Conservation (phyloP, 2,329 filamentous ascomycete species). For the Aspergillus felis region DNA sequence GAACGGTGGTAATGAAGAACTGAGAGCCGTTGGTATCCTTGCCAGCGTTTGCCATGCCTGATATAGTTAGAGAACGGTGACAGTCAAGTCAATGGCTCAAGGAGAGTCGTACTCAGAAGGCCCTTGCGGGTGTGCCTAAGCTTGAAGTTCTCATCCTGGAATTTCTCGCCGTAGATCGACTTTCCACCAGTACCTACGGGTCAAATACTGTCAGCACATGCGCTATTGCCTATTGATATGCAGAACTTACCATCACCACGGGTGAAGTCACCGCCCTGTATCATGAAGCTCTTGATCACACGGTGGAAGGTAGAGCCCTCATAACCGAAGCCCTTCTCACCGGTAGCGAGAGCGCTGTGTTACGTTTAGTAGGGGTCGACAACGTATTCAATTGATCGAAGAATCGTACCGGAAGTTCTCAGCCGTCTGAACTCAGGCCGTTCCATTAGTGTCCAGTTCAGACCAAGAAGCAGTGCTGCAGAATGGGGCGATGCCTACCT, state of each 20-base stretch:
- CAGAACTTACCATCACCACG: constrained; percentile 50
- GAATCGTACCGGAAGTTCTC: constrained; percentile 58
- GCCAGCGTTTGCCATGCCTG: constrained; percentile 63
- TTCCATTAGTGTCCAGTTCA: constrained; percentile 9
- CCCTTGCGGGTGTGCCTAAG: constrained; percentile 64
- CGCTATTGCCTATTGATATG: background rate
- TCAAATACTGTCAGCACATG: constrained; percentile 8
- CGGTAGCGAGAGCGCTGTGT: constrained; percentile 55
- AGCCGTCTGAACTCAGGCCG: constrained; percentile 47
- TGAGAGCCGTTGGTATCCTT: constrained; percentile 64
- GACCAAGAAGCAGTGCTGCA: background rate
- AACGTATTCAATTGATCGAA: background rate
- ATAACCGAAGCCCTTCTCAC: constrained; percentile 65
- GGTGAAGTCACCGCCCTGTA: constrained; percentile 67
- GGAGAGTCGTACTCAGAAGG: constrained; percentile 50
- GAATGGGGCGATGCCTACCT: constrained; percentile 41
- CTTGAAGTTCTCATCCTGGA: constrained; percentile 69
- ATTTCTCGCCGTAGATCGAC: constrained; percentile 65
- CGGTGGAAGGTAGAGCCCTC: constrained; percentile 65
- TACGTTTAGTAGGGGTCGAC: constrained; percentile 5
- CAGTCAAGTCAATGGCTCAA: background rate
- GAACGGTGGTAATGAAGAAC: constrained; percentile 63
- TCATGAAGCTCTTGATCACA: constrained; percentile 68
- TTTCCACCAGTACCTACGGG: constrained; percentile 58
- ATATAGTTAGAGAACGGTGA: background rate